These are phyloP conservation scores for Chlamydomonas asymmetrica DNA, from an alignment of 139 green algal species.

Conservation along the genomic window DNA sequence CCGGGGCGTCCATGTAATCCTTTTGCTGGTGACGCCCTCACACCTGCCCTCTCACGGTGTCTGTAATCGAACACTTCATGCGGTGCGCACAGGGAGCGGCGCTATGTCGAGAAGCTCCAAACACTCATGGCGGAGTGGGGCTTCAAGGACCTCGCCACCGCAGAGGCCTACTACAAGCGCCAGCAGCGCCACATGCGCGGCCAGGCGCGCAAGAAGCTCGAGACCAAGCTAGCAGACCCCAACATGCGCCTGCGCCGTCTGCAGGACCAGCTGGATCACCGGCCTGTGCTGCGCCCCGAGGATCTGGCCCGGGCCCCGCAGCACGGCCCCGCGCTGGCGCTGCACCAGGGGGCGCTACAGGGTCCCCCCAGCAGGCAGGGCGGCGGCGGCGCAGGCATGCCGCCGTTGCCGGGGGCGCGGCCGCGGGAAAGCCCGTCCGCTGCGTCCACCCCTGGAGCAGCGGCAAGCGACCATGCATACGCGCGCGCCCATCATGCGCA, in stretches of 20 bases:
- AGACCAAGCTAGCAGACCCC: constrained; percentile 33
- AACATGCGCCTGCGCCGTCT: constrained; percentile 10
- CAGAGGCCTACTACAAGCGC: constrained; percentile 53
- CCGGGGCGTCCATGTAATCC: background rate
- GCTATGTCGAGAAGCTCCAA: constrained; percentile 40
- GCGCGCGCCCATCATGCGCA: too few relatives aligned
- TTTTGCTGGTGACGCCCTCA: background rate
- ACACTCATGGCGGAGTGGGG: constrained; percentile 59
- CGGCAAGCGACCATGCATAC: background rate
- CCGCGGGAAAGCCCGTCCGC: too few relatives aligned
- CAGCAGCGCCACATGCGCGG: constrained; percentile 37
- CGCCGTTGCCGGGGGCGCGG: too few relatives aligned
- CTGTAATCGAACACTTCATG: background rate
- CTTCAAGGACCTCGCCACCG: constrained; percentile 57
- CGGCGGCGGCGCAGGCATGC: background rate
- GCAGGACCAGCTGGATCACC: constrained; percentile 26
- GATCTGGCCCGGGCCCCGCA: background rate
- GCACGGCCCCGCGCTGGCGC: background rate
- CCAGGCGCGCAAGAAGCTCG: background rate
- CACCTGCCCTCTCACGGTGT: background rate
- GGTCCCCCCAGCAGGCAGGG: background rate
- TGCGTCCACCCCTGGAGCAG: too few relatives aligned
- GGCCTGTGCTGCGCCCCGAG: background rate
- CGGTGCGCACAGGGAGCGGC: constrained; percentile 7
- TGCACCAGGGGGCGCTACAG: constrained; percentile 3